These are phyloP conservation scores for Dentipellis sp. DNA, from an alignment of 768 basidiomycete genomes.

Conservation along the genomic window DNA sequence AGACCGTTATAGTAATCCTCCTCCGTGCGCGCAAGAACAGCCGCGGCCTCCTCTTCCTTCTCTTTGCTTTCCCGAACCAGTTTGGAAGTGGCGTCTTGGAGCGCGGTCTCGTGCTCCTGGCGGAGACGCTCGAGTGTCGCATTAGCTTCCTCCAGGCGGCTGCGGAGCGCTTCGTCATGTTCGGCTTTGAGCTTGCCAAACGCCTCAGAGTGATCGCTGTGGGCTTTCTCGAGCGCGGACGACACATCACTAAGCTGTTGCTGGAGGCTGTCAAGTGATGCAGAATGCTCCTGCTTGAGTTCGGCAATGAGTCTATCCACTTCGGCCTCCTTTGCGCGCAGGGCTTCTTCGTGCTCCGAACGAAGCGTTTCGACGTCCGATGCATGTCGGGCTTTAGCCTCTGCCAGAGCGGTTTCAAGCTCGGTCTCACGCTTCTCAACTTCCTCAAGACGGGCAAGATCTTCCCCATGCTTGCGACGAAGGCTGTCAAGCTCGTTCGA, in stretches of 20 bases:
- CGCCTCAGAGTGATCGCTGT: constrained; percentile 48
- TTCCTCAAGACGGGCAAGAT: constrained; percentile 42
- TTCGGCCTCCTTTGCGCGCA: constrained; percentile 33
- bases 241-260: constrained; percentile 23
- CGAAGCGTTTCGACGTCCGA: constrained; percentile 38
- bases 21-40: constrained; percentile 56
- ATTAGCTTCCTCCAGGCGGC: constrained; percentile 46
- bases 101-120: constrained; percentile 41
- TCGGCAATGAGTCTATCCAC: constrained; percentile 31
- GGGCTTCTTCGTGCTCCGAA: constrained; percentile 33
- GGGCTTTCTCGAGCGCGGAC: constrained; percentile 24
- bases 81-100: constrained; percentile 42
- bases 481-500: constrained; percentile 77
- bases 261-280: constrained; percentile 23
- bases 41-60: constrained; percentile 50
- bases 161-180: constrained; percentile 33
- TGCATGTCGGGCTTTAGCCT: constrained; percentile 40
- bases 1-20: constrained; percentile 78
- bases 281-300: constrained; percentile 42
- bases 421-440: constrained; percentile 48
- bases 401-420: constrained; percentile 39
- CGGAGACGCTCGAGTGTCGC: constrained; percentile 34
- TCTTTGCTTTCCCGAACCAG: constrained; percentile 49
- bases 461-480: constrained; percentile 48
- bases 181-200: constrained; percentile 43